Percentiles rank a stretch among this genome's conserved stretches.
Conservation (phyloP, 106 monocot species). For the Dendrobium catenatum region DNA sequence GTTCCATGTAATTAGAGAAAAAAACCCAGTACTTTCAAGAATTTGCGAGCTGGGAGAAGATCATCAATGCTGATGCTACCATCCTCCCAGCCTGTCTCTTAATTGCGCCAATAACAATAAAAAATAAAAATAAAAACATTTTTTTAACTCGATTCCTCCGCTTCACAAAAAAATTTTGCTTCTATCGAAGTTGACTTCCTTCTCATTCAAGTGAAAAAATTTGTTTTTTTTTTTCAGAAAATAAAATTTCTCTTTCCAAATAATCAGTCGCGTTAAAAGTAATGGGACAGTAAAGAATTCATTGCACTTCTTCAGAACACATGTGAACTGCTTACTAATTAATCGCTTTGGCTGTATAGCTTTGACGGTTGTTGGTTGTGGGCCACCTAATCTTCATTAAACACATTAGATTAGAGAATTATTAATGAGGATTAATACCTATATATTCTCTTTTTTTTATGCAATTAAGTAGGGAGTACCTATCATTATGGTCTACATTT, state of each 20-base stretch:
- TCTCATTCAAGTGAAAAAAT: no score
- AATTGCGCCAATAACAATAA: no score
- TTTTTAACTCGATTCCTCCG: no score
- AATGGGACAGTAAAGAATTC: neutral
- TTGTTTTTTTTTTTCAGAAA: no score
- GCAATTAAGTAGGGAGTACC: no score
- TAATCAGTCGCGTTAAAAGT: neutral
- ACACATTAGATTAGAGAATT: neutral
- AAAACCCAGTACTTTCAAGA: neutral
- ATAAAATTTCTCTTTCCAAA: neutral
- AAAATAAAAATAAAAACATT: no score
- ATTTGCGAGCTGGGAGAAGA: no score
- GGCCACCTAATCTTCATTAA: constrained; percentile 1
- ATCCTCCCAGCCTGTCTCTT: neutral
- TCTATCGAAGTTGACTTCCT: neutral
- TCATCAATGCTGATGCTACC: neutral
- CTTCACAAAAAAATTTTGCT: neutral
- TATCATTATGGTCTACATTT: no score
- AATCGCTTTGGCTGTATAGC: neutral
- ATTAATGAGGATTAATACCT: neutral
- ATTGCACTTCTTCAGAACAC: neutral
- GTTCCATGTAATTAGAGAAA: neutral
- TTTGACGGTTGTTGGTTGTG: constrained; percentile 1
- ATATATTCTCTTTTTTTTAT: no score
- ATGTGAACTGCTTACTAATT: neutral